Conservation (phyloP, 306 rosid species). For the Fragaria ananassa region DNA sequence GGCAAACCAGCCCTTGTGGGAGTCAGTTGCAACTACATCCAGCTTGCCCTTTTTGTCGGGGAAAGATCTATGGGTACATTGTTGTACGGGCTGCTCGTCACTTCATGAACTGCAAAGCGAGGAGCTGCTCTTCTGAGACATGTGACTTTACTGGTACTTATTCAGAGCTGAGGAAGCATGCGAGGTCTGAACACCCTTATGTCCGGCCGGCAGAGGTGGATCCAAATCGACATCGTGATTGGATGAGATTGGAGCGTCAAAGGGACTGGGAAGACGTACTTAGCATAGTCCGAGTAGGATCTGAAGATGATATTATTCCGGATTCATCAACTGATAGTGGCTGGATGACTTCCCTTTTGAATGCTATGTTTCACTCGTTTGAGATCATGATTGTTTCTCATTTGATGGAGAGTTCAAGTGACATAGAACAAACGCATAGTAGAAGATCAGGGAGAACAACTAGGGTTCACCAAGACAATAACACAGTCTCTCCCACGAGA, state of each 20-base stretch:
- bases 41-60: slow-evolving; percentile 81
- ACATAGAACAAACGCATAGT: slow-evolving; percentile 34
- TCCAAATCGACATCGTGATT: slow-evolving; percentile 48
- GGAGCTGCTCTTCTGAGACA: slow-evolving; percentile 71
- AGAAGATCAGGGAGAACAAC: slow-evolving; percentile 37
- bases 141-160: slow-evolving; percentile 68
- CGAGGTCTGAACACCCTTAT: slow-evolving; percentile 72
- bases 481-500: slow-evolving; percentile 36
- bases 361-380: slow-evolving; percentile 33
- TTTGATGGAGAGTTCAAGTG: slow-evolving; percentile 32
- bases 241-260: slow-evolving; percentile 69
- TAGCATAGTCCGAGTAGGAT: slow-evolving; percentile 48
- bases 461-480: slow-evolving; percentile 31
- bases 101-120: slow-evolving; percentile 54
- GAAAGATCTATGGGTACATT: slow-evolving; percentile 65
- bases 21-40: slow-evolving; percentile 41
- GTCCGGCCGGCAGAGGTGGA: slow-evolving; percentile 73
- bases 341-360: slow-evolving; percentile 34
- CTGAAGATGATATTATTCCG: slow-evolving; percentile 28
- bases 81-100: slow-evolving; percentile 58
- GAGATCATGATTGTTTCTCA: slow-evolving; percentile 24
- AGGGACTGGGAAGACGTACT: slow-evolving; percentile 54
- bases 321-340: slow-evolving; percentile 23
- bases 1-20: slow-evolving; percentile 30
- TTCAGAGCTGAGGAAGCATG: slow-evolving; percentile 74